Evolutionary conservation across 352 stramenopile species (phyloP).

Genomic region (Phytophthora palmivora): DNA sequence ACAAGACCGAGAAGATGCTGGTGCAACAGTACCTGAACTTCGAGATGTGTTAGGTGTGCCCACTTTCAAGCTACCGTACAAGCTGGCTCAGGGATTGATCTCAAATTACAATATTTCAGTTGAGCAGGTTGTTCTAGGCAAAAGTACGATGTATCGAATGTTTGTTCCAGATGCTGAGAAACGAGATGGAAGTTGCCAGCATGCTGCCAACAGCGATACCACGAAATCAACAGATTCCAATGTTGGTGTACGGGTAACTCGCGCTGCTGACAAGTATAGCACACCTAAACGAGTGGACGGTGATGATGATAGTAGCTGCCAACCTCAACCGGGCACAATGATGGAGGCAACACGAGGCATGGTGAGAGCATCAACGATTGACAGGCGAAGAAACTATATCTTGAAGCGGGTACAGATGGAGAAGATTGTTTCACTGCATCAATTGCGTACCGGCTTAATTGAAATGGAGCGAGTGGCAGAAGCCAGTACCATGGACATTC

Average conservation of each 20-base stretch:
- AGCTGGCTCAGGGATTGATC: slow-evolving; percentile 79
- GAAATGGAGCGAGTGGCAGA: slow-evolving; percentile 53
- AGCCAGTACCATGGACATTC: slow-evolving; percentile 63
- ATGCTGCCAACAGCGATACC: slow-evolving; percentile 5
- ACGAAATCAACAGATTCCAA: slow-evolving; percentile 8
- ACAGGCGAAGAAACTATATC: slow-evolving; percentile 63
- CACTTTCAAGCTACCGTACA: slow-evolving; percentile 88
- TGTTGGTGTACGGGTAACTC: slow-evolving; percentile 37
- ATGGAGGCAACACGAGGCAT: slow-evolving; percentile 57
- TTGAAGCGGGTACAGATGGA: slow-evolving; percentile 60
- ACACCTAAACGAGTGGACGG: slow-evolving; percentile 26
- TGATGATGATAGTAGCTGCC: slow-evolving; percentile 13
- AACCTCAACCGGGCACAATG: slow-evolving; percentile 62
- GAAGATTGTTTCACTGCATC: slow-evolving; percentile 77
- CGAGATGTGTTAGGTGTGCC: slow-evolving; percentile 79
- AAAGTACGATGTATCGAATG: slow-evolving; percentile 88
- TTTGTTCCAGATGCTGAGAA: slow-evolving; percentile 49
- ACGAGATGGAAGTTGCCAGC: slow-evolving; percentile 4
- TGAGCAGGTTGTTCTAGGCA: slow-evolving; percentile 78
- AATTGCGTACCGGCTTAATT: slow-evolving; percentile 62
- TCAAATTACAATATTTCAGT: slow-evolving; percentile 83
- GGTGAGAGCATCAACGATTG: slow-evolving; percentile 60
- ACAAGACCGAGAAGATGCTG: slow-evolving; percentile 50
- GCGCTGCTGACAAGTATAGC: slow-evolving; percentile 37
- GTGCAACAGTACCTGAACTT: slow-evolving; percentile 81